phyloP scores from a whole-genome alignment of 2,329 filamentous ascomycete species.

The Aureobasidium sp. region DNA sequence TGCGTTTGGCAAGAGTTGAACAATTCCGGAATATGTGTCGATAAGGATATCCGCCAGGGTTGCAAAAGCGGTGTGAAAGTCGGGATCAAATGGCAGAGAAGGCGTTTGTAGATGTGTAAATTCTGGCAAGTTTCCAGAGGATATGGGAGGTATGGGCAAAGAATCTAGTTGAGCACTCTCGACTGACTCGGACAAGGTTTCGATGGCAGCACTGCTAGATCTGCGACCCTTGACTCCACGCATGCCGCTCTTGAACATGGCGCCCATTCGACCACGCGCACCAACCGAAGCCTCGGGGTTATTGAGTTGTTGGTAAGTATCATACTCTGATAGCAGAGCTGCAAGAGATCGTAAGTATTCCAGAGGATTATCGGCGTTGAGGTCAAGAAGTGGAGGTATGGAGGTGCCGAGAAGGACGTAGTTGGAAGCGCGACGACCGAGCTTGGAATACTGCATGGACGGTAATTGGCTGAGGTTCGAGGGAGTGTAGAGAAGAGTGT shows the following conservation, averaged over 20 bases:
- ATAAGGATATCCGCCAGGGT: constrained; percentile 93
- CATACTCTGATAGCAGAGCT: constrained; percentile 80
- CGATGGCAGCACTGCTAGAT: constrained; percentile 51
- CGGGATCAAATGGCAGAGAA: constrained; percentile 85
- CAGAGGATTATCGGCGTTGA: constrained; percentile 67
- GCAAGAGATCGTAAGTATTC: constrained; percentile 87
- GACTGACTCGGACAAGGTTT: constrained; percentile 43
- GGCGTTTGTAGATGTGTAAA: constrained; percentile 89
- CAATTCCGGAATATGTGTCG: constrained; percentile 76
- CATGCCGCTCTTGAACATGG: constrained; percentile 42
- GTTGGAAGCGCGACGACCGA: constrained; percentile 84
- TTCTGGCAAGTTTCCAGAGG: constrained; percentile 67
- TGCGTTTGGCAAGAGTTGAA: constrained; percentile 66
- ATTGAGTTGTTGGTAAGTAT: constrained; percentile 81
- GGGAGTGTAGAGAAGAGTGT: constrained; percentile 86
- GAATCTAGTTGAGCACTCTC: constrained; percentile 14
- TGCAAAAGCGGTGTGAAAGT: constrained; percentile 94
- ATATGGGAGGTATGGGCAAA: constrained; percentile 19
- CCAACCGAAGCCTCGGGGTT: constrained; percentile 60
- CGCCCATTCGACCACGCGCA: constrained; percentile 61
- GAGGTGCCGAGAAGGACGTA: constrained; percentile 89
- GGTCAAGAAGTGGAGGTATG: constrained; percentile 79
- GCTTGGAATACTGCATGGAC: constrained; percentile 75
- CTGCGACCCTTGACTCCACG: constrained; percentile 33
- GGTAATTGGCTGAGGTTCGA: constrained; percentile 71